Percentiles rank a stretch among this genome's conserved stretches.
Evolutionary conservation across 1,139 yeast species (phyloP).

Genomic region (Suhomyces coccinellae): DNA sequence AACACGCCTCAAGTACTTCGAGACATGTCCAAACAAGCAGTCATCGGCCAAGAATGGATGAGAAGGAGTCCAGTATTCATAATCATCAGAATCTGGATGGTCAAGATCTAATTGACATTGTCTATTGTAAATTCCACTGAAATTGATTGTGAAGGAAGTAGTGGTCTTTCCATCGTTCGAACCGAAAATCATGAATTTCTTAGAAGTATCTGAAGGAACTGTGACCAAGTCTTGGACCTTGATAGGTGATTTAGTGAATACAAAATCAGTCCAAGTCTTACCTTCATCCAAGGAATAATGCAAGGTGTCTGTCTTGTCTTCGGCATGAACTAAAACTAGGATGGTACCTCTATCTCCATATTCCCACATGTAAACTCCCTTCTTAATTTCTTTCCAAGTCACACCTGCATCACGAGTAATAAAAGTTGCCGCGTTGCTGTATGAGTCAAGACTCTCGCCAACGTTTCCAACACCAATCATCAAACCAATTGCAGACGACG

Average conservation of each 20-base stretch:
- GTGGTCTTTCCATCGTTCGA: constrained; percentile 20
- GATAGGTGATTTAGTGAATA: constrained; percentile 60
- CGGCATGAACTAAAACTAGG: constrained; percentile 65
- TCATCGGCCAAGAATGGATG: constrained; percentile 61
- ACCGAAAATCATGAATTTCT: constrained; percentile 55
- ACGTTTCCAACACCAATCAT: constrained; percentile 89
- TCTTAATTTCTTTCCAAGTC: constrained; percentile 76
- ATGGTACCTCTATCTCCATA: constrained; percentile 94
- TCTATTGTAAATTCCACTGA: constrained; percentile 59
- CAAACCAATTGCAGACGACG: constrained; percentile 86
- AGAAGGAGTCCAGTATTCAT: constrained; percentile 77
- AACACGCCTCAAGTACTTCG: constrained; percentile 72
- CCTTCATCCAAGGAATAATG: constrained; percentile 81
- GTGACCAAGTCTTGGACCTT: constrained; percentile 75
- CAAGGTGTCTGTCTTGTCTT: constrained; percentile 56
- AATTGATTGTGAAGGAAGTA: constrained; percentile 61
- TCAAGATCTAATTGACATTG: constrained; percentile 72
- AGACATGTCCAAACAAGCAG: constrained; percentile 90
- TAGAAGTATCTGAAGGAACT: constrained; percentile 85
- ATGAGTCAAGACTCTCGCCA: constrained; percentile 58
- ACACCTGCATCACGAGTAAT: constrained; percentile 86
- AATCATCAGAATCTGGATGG: constrained; percentile 65
- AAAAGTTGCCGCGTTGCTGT: constrained; percentile 64
- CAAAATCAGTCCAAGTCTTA: constrained; percentile 64
- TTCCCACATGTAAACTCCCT: constrained; percentile 88